These are phyloP conservation scores for Pleurotus platypus DNA, from an alignment of 768 basidiomycete genomes.

Conservation along the genomic window DNA sequence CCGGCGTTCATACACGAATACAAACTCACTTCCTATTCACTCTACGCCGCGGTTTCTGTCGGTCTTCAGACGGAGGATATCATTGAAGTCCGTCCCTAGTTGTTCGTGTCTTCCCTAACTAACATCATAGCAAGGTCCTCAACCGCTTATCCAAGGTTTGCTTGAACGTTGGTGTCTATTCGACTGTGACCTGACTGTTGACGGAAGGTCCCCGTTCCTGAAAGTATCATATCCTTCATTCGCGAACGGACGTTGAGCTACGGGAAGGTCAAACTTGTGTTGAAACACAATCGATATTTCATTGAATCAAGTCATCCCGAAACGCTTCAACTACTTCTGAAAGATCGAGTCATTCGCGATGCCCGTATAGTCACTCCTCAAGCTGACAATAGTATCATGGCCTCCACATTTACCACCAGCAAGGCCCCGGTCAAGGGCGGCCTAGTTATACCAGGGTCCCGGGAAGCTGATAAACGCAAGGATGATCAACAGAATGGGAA, in stretches of 20 bases:
- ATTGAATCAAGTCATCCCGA: conserved; percentile 96
- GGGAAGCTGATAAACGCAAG: conserved; percentile 68
- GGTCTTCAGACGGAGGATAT: conserved; percentile 98
- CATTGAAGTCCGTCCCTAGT: conserved; percentile 74
- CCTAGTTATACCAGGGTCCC: conserved; percentile 85
- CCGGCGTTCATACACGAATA: conserved; percentile 98
- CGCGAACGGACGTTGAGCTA: conserved; percentile 93
- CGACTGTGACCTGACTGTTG: background rate
- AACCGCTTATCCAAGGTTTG: conserved; percentile 77
- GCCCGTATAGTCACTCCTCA: conserved; percentile 72
- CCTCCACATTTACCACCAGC: conserved; percentile 71
- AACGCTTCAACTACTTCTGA: conserved; percentile 81
- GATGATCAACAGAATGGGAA: conserved; percentile 34
- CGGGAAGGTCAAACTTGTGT: conserved; percentile 96
- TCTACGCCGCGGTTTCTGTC: conserved; percentile 98
- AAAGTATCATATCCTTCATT: conserved; percentile 81
- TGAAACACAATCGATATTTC: conserved; percentile 97
- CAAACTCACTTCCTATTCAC: conserved; percentile 95
- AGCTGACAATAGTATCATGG: conserved; percentile 73
- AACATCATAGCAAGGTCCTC: conserved; percentile 52
- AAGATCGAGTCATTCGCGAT: conserved; percentile 81
- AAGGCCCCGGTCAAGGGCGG: conserved; percentile 83
- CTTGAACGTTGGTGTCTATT: conserved; percentile 5
- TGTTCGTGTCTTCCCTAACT: conserved; percentile 21
- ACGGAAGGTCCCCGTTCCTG: conserved; percentile 84